A percentile compares a stretch with the other conserved stretches of the same genome.
These are phyloP conservation scores for Chalciporus chontae DNA, from an alignment of 768 basidiomycete genomes.

Conservation along the genomic window DNA sequence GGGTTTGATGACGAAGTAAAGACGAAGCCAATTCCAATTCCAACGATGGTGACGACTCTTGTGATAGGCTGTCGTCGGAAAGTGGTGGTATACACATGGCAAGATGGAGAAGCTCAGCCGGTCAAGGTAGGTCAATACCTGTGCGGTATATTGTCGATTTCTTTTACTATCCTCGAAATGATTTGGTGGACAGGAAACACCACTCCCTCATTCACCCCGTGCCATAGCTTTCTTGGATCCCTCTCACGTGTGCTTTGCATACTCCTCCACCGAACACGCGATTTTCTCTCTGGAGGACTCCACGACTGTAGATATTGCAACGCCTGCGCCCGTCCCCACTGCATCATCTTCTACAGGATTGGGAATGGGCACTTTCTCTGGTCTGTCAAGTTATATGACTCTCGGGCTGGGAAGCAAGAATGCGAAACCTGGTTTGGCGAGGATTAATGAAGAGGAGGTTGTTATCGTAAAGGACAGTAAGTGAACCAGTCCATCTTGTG, in stretches of 20 bases:
- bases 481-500: constrained; percentile 23
- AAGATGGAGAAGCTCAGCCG: constrained; percentile 76
- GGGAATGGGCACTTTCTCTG: constrained; percentile 66
- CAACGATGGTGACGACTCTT: constrained; percentile 69
- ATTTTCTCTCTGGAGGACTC: constrained; percentile 64
- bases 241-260: constrained; percentile 67
- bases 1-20: constrained; percentile 8
- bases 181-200: constrained; percentile 57
- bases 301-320: constrained; percentile 51
- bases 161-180: neutral
- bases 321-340: constrained; percentile 39
- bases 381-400: constrained; percentile 83
- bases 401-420: constrained; percentile 72
- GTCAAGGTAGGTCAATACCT: constrained; percentile 46
- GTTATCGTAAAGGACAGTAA: constrained; percentile 78
- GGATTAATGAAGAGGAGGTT: constrained; percentile 56
- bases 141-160: neutral
- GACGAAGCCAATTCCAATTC: constrained; percentile 43
- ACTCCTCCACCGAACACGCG: constrained; percentile 64
- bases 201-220: constrained; percentile 88
- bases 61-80: constrained; percentile 84
- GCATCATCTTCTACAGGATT: constrained; percentile 27
- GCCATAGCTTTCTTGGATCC: constrained; percentile 69
- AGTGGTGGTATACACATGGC: constrained; percentile 83
- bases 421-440: constrained; percentile 55